A percentile compares a stretch with the other conserved stretches of the same genome.
phyloP scores from a whole-genome alignment of 352 stramenopile genomes.

The Globisporangium spinosum region DNA sequence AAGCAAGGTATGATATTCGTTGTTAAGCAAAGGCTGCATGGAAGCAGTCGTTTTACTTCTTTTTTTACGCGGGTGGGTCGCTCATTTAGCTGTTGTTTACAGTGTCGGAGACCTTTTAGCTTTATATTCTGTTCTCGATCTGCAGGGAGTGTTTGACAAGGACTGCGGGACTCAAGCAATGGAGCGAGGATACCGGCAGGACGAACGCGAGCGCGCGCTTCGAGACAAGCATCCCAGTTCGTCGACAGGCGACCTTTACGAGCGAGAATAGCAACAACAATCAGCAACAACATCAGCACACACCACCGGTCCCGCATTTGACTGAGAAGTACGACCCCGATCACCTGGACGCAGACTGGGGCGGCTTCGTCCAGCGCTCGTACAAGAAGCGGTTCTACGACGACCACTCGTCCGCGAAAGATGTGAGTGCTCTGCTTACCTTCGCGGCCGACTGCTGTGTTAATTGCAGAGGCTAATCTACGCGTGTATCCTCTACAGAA shows the following conservation, averaged over 20 bases:
- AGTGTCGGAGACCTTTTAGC: neutral
- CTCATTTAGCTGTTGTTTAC: neutral
- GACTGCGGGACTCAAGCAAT: constrained; percentile 18
- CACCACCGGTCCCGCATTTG: constrained; percentile 39
- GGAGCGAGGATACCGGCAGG: constrained; percentile 44
- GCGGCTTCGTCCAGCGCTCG: constrained; percentile 52
- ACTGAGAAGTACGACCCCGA: constrained; percentile 71
- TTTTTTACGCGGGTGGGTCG: neutral
- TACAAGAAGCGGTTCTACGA: constrained; percentile 67
- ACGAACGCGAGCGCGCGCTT: constrained; percentile 36
- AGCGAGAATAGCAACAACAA: constrained; percentile 13
- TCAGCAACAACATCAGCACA: constrained; percentile 13
- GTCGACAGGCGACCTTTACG: constrained; percentile 1
- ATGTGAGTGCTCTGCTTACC: constrained; percentile 28
- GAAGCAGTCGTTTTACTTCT: constrained; percentile 5
- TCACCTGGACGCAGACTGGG: constrained; percentile 74
- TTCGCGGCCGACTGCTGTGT: neutral
- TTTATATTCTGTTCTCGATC: neutral
- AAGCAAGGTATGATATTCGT: neutral
- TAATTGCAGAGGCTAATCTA: neutral
- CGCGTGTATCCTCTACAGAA: constrained; percentile 24
- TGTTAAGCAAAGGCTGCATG: too few species aligned
- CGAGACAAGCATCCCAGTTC: constrained; percentile 17
- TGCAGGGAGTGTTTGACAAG: neutral
- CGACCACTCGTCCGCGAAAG: constrained; percentile 34